Evolutionary conservation across 805 yeast genomes (phyloP).

Genomic region (Candida coquimbonensis): DNA sequence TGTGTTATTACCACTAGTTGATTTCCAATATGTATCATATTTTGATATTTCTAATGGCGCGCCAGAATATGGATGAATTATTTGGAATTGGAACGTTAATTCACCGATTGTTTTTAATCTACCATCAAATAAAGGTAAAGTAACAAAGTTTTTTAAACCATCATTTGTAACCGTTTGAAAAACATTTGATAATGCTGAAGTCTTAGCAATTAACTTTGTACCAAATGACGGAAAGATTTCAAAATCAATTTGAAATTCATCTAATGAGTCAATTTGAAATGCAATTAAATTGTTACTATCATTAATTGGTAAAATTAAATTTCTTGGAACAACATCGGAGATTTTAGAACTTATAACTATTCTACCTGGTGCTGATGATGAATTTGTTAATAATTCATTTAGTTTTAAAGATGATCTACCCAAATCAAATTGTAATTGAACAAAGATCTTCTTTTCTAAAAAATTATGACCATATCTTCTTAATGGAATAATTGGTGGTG

Average conservation of each 20-base stretch:
- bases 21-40: conserved; percentile 96
- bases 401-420: conserved; percentile 39
- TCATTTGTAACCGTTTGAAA: conserved; percentile 31
- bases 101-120: conserved; percentile 80
- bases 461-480: conserved; percentile 95
- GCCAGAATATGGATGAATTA: conserved; percentile 87
- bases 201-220: conserved; percentile 82
- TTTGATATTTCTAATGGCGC: conserved; percentile 79
- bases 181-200: conserved; percentile 64
- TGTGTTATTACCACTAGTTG: conserved; percentile 49
- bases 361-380: conserved; percentile 60
- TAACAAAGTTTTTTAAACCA: conserved; percentile 31
- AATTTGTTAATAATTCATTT: conserved; percentile 29
- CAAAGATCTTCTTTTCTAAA: conserved; percentile 79
- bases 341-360: conserved; percentile 71
- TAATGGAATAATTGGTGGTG: conserved; percentile 93
- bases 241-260: conserved; percentile 71
- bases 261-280: conserved; percentile 76
- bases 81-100: conserved; percentile 66
- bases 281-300: conserved; percentile 57
- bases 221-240: conserved; percentile 95
- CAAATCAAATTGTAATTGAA: conserved; percentile 64
- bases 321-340: conserved; percentile 83
- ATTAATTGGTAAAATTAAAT: conserved; percentile 64
- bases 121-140: conserved; percentile 74